These are phyloP conservation scores for Saccharomycopsis schoenii DNA, from an alignment of 805 yeast species.

Conservation along the genomic window DNA sequence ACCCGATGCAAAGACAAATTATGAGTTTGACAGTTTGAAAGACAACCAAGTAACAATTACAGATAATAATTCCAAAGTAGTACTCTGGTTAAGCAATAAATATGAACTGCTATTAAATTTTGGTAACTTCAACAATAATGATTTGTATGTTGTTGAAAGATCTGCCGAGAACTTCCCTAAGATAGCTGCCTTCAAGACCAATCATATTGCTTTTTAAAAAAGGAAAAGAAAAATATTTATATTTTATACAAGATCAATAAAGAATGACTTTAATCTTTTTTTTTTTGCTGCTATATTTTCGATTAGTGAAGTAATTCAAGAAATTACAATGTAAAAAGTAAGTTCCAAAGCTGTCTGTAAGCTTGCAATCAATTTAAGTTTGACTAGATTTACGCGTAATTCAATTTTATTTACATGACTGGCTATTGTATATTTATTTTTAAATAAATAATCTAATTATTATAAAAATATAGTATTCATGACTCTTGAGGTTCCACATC, in stretches of 20 bases:
- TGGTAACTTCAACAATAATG: constrained; percentile 42
- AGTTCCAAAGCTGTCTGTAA: neutral
- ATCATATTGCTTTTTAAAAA: constrained; percentile 9
- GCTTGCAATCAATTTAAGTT: no score
- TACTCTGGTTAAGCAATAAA: constrained; percentile 69
- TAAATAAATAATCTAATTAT: neutral
- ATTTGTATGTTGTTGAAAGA: constrained; percentile 67
- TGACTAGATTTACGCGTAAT: neutral
- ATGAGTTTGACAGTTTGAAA: neutral
- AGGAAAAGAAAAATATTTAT: no score
- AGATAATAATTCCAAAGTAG: constrained; percentile 16
- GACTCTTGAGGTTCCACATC: neutral
- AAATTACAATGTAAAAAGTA: neutral
- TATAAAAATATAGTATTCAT: neutral
- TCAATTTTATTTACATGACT: constrained; percentile 11
- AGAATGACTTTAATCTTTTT: neutral
- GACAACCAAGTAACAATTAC: neutral
- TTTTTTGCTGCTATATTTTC: neutral
- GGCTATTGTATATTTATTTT: neutral
- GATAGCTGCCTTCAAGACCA: constrained; percentile 45
- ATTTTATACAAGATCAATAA: neutral
- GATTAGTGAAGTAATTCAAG: neutral
- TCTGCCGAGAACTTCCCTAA: constrained; percentile 49
- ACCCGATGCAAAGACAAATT: constrained; percentile 6
- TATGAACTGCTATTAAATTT: constrained; percentile 65